These are phyloP conservation scores for Mycogone perniciosa DNA, from an alignment of 2,329 filamentous ascomycete species.

Conservation along the genomic window DNA sequence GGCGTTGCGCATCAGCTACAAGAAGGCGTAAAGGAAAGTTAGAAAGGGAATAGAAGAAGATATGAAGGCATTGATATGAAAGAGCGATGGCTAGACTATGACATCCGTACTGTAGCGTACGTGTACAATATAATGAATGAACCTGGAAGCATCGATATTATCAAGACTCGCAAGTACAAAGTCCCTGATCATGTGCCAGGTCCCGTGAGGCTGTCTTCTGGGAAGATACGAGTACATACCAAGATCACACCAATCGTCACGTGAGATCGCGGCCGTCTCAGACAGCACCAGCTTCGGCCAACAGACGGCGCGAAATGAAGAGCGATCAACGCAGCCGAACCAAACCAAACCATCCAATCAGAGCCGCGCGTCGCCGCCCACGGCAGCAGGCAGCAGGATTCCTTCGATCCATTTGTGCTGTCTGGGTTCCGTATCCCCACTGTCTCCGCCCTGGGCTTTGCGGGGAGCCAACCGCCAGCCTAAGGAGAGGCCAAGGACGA, in stretches of 20 bases:
- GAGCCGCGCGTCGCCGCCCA: background rate
- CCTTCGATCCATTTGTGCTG: conserved; percentile 3
- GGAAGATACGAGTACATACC: no score
- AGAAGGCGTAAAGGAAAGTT: conserved; percentile 5
- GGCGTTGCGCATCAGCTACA: conserved; percentile 41
- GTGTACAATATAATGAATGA: background rate
- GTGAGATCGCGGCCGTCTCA: background rate
- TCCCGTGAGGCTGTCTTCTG: no score
- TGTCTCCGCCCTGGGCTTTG: conserved; percentile 1
- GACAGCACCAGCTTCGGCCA: no score
- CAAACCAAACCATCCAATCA: conserved; percentile 9
- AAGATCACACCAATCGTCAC: background rate
- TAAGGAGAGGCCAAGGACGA: background rate
- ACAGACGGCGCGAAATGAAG: background rate
- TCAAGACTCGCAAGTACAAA: background rate
- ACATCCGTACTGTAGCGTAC: background rate
- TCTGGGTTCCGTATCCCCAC: conserved; percentile 1
- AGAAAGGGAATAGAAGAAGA: background rate
- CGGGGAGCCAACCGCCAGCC: conserved; percentile 1
- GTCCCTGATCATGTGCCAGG: background rate
- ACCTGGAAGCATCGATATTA: background rate
- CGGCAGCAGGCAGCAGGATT: conserved; percentile 14
- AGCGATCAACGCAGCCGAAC: conserved; percentile 6
- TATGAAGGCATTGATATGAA: background rate
- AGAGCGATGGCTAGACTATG: background rate